Conservation (phyloP, 2,329 filamentous ascomycete species). For the Colletotrichum viniferum region DNA sequence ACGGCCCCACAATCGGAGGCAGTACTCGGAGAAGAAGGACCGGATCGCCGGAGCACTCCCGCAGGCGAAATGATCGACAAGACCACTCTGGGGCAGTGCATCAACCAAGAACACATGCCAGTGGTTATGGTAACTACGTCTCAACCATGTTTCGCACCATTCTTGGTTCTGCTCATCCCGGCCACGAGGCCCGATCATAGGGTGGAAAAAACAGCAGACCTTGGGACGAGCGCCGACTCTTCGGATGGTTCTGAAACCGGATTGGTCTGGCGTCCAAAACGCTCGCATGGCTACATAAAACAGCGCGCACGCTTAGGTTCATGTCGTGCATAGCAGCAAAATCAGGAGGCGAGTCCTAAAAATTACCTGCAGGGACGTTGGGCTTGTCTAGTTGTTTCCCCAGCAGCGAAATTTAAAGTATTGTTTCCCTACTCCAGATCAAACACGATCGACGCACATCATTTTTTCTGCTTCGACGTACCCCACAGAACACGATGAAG, state of each 20-base stretch:
- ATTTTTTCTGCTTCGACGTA: background rate
- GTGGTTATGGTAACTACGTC: background rate
- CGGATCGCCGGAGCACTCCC: background rate
- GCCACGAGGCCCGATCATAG: background rate
- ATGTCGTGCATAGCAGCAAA: background rate
- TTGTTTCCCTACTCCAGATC: background rate
- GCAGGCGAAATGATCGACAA: background rate
- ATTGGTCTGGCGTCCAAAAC: background rate
- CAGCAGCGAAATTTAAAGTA: background rate
- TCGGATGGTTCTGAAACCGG: constrained; percentile 7
- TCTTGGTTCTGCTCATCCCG: background rate
- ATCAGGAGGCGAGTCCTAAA: background rate
- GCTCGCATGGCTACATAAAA: background rate
- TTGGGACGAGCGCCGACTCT: background rate
- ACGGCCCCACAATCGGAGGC: background rate
- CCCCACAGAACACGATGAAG: background rate
- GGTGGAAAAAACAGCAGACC: background rate
- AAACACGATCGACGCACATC: background rate
- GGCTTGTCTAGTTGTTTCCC: background rate
- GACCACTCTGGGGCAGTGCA: background rate
- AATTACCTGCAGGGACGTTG: fast-evolving
- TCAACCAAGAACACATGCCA: background rate
- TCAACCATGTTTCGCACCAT: background rate
- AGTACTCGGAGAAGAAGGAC: background rate
- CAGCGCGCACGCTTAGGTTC: background rate